Evolutionary conservation across 108 stramenopile species (phyloP).

Genomic region (Epithemia pelagica): DNA sequence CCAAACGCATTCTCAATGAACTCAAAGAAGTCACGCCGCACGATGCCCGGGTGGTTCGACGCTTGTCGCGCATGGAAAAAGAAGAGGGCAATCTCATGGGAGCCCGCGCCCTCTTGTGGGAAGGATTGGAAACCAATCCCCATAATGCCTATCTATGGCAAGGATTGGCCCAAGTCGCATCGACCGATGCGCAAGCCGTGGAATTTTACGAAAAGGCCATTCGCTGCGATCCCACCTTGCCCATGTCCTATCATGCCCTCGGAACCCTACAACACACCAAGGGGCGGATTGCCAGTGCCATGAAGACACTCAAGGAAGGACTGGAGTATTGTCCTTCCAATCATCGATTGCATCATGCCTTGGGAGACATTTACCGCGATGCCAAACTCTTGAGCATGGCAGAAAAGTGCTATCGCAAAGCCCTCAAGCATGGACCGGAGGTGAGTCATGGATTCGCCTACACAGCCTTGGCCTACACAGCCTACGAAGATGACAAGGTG

Average conservation of each 20-base stretch:
- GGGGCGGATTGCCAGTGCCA: constrained; percentile 60
- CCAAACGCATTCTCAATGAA: constrained; percentile 37
- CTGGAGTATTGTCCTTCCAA: constrained; percentile 53
- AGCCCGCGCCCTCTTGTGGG: constrained; percentile 39
- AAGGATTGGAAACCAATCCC: constrained; percentile 30
- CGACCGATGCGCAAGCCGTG: constrained; percentile 22
- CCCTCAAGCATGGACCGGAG: constrained; percentile 38
- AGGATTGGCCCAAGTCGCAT: constrained; percentile 61
- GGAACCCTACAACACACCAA: constrained; percentile 56
- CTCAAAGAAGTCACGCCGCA: constrained; percentile 51
- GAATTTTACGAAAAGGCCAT: constrained; percentile 42
- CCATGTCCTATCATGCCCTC: constrained; percentile 74
- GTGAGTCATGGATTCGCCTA: constrained; percentile 58
- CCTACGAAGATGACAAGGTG: constrained; percentile 53
- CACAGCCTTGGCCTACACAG: constrained; percentile 53
- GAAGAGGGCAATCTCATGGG: constrained; percentile 45
- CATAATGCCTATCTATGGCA: constrained; percentile 56
- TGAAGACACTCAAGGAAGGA: constrained; percentile 54
- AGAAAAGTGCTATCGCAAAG: constrained; percentile 45
- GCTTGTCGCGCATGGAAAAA: constrained; percentile 57
- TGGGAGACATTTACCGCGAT: constrained; percentile 71
- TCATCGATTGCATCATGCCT: constrained; percentile 75
- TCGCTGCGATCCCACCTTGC: constrained; percentile 41
- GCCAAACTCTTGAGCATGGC: constrained; percentile 66
- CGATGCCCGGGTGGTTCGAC: constrained; percentile 63